Percentiles rank a stretch among this genome's conserved stretches.
These are phyloP conservation scores for Geotrichum reessii DNA, from an alignment of 1,139 yeast genomes.

Conservation along the genomic window DNA sequence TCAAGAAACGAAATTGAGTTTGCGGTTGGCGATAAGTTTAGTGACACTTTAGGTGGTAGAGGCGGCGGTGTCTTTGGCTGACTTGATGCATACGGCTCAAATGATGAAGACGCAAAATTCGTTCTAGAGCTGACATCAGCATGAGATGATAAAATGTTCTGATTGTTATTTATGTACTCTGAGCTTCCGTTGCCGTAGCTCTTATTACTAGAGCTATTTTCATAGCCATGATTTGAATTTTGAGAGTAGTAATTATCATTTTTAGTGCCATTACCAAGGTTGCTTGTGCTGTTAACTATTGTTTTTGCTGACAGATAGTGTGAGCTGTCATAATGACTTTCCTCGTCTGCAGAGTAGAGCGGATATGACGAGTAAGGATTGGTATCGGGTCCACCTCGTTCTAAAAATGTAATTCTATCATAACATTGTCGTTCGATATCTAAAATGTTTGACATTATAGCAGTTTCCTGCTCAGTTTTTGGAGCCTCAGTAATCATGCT, in stretches of 20 bases:
- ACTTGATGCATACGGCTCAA: neutral
- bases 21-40: conserved; percentile 1
- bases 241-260: neutral
- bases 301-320: neutral
- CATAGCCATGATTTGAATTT: neutral
- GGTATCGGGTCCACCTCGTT: conserved; percentile 18
- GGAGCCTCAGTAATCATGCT: conserved; percentile 30
- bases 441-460: conserved; percentile 33
- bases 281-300: neutral
- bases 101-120: neutral
- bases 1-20: conserved; percentile 9
- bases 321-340: neutral
- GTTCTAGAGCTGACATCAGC: neutral
- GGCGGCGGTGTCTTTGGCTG: conserved; percentile 11
- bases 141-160: neutral
- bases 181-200: neutral
- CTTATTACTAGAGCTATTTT: neutral
- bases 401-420: conserved; percentile 33
- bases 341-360: conserved; percentile 2
- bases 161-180: neutral
- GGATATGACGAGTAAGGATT: conserved; percentile 15
- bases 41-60: conserved; percentile 16
- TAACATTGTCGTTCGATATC: conserved; percentile 38
- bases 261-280: neutral
- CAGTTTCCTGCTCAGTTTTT: conserved; percentile 31